phyloP scores from a whole-genome alignment of 176 grass and related monocot genomes.

The Puya raimondii region DNA sequence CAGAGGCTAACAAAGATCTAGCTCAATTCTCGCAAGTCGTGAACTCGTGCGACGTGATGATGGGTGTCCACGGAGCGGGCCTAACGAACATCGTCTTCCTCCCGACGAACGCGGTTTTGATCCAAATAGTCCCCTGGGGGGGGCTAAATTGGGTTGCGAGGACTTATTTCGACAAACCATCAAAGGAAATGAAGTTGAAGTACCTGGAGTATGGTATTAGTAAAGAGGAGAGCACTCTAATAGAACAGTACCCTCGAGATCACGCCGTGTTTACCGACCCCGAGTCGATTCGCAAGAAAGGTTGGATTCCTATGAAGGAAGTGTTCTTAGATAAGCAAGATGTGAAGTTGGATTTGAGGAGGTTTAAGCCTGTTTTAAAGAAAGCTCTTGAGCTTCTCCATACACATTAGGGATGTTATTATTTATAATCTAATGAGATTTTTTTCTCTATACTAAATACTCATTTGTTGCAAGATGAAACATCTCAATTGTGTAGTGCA shows the following conservation, averaged over 20 bases:
- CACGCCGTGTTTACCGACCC: constrained; percentile 78
- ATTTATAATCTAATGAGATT: too few relatives aligned
- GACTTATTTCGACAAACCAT: constrained; percentile 49
- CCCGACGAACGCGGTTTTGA: constrained; percentile 46
- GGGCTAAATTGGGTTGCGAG: constrained; percentile 38
- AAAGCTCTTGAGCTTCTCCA: constrained; percentile 40
- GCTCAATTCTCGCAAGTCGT: constrained; percentile 33
- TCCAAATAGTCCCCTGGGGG: constrained; percentile 81
- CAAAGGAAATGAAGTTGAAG: constrained; percentile 42
- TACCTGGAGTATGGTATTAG: constrained; percentile 77
- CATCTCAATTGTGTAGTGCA: too few relatives aligned
- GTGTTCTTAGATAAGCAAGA: constrained; percentile 75
- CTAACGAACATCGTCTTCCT: constrained; percentile 93
- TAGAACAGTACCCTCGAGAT: constrained; percentile 53
- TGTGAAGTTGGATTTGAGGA: constrained; percentile 55
- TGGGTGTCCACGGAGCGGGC: constrained; percentile 82
- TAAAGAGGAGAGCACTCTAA: constrained; percentile 69
- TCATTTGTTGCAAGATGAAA: too few relatives aligned
- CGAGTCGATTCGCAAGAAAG: constrained; percentile 39
- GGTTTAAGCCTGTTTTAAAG: constrained; percentile 43
- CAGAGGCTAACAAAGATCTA: constrained; percentile 25
- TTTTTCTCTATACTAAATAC: too few relatives aligned
- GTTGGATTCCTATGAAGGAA: constrained; percentile 37
- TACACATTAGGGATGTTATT: neutral
- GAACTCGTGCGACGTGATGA: constrained; percentile 52